phyloP scores from a whole-genome alignment of 768 basidiomycete species.

The Postia placenta region DNA sequence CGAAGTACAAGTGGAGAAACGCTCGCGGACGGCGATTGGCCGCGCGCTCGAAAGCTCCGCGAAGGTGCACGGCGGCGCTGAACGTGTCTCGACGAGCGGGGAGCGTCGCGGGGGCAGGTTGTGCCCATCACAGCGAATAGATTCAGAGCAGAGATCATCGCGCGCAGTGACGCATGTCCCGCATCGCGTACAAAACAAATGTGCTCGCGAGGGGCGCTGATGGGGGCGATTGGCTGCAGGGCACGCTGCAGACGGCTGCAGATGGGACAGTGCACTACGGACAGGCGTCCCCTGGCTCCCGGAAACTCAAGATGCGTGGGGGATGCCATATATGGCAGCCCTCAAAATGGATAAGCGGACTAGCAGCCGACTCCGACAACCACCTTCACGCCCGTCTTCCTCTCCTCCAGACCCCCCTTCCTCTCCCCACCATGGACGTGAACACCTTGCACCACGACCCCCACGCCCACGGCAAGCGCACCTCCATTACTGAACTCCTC shows the following conservation, averaged over 20 bases:
- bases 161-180: too few relatives aligned
- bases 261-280: too few relatives aligned
- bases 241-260: not conserved
- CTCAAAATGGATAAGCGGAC: not conserved
- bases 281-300: not conserved
- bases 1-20: not conserved
- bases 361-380: constrained; percentile 2
- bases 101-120: too few relatives aligned
- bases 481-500: constrained; percentile 44
- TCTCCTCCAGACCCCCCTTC: not conserved
- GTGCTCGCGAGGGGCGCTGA: too few relatives aligned
- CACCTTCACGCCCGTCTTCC: not conserved
- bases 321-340: not conserved
- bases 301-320: not conserved
- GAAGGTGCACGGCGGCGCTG: not conserved
- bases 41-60: not conserved
- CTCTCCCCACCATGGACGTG: constrained; percentile 18
- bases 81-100: not conserved
- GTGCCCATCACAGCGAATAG: not conserved
- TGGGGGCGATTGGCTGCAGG: too few relatives aligned
- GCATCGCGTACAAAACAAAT: too few relatives aligned
- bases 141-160: not conserved
- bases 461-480: constrained; percentile 34
- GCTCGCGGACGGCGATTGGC: not conserved
- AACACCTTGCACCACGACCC: constrained; percentile 38